A percentile compares a stretch with the other conserved stretches of the same genome.
Evolutionary conservation across 305 asterid species (phyloP).

Genomic region (Fraxinus angustifolia): DNA sequence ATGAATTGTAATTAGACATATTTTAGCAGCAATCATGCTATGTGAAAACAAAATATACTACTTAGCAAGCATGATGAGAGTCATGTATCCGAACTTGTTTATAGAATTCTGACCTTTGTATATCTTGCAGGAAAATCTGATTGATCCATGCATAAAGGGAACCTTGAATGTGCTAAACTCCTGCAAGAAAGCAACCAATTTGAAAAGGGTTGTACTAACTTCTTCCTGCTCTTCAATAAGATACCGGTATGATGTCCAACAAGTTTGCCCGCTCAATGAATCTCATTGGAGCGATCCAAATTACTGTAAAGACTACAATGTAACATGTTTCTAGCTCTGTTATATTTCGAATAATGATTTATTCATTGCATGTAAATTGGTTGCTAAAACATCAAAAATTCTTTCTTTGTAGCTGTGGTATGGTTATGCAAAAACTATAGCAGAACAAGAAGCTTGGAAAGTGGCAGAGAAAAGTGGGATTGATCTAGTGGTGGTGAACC

Average conservation of each 20-base stretch:
- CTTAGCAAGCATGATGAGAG: background rate
- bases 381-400: background rate
- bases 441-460: slow-evolving; percentile 80
- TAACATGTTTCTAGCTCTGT: slow-evolving; percentile 20
- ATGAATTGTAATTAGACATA: background rate
- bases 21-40: background rate
- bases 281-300: slow-evolving; percentile 90
- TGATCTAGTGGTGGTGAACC: slow-evolving; percentile 79
- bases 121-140: slow-evolving; percentile 57
- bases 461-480: slow-evolving; percentile 58
- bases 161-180: slow-evolving; percentile 78
- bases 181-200: slow-evolving; percentile 55
- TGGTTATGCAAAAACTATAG: slow-evolving; percentile 78
- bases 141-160: slow-evolving; percentile 78
- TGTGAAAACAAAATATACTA: background rate
- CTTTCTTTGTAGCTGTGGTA: slow-evolving; percentile 72
- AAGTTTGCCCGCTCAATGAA: slow-evolving; percentile 71
- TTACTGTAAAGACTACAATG: slow-evolving; percentile 67
- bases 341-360: background rate
- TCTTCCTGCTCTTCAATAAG: slow-evolving; percentile 83
- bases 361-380: background rate
- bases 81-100: background rate
- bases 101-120: background rate
- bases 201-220: slow-evolving; percentile 81
- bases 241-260: slow-evolving; percentile 57